Evolutionary conservation across 2,329 filamentous ascomycete species (phyloP).

Genomic region (Ascocoryne sarcoides): DNA sequence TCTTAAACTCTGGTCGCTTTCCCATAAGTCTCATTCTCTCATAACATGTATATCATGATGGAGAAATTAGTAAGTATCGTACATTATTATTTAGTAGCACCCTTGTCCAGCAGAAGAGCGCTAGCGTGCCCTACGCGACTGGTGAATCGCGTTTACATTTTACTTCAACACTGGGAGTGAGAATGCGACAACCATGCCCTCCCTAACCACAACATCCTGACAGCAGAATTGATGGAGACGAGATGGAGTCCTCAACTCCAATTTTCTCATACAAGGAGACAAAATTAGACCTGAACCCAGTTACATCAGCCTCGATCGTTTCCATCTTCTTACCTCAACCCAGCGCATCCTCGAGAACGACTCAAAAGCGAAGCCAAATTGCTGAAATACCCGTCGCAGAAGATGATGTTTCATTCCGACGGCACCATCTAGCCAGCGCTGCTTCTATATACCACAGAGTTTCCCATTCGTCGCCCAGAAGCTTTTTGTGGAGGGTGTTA

Average conservation of each 20-base stretch:
- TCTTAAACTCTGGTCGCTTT: no score
- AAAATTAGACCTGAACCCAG: slow-evolving; percentile 71
- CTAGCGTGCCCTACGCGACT: no score
- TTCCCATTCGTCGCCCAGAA: slow-evolving; percentile 66
- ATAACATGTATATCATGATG: no score
- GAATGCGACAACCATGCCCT: no score
- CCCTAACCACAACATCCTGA: no score
- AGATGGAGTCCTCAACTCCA: slow-evolving; percentile 55
- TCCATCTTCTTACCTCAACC: slow-evolving; percentile 58
- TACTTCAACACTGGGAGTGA: no score
- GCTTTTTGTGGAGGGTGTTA: slow-evolving; percentile 84
- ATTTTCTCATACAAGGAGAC: slow-evolving; percentile 78
- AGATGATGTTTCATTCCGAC: slow-evolving; percentile 66
- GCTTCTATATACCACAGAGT: slow-evolving; percentile 79
- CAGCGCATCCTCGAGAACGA: slow-evolving; percentile 30
- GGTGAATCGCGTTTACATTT: no score
- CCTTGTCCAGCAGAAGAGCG: no score
- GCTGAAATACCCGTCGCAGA: slow-evolving; percentile 39
- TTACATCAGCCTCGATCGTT: slow-evolving; percentile 59
- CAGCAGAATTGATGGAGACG: no score
- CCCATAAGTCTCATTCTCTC: no score
- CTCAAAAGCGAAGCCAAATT: slow-evolving; percentile 33
- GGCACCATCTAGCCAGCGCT: slow-evolving; percentile 64
- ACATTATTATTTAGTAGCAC: no score
- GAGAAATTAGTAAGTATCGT: no score